Conservation (phyloP, 768 basidiomycete species). For the Lactarius hengduanensis region DNA sequence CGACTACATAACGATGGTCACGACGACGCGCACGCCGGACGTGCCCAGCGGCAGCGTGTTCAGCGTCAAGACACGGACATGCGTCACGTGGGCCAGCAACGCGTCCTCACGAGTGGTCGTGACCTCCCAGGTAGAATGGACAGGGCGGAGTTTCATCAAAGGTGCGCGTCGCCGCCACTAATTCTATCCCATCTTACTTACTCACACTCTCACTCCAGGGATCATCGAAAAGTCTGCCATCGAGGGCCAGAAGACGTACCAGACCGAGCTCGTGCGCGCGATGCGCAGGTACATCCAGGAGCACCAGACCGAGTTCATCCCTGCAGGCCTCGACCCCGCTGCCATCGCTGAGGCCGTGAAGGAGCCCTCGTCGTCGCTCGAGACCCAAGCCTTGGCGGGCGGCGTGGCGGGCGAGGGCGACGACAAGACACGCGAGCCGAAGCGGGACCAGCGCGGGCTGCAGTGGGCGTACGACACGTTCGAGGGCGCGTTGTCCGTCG, state of each 20-base stretch:
- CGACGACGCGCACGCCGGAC: constrained; percentile 90
- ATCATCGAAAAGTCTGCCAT: constrained; percentile 91
- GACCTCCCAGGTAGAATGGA: constrained; percentile 94
- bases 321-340: constrained; percentile 68
- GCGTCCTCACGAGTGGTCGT: constrained; percentile 78
- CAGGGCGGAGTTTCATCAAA: constrained; percentile 94
- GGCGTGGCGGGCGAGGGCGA: constrained; percentile 31
- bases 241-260: constrained; percentile 89
- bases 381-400: constrained; percentile 23
- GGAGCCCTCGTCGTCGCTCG: constrained; percentile 32
- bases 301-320: constrained; percentile 87
- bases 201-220: constrained; percentile 46
- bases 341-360: constrained; percentile 49
- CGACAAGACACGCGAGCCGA: constrained; percentile 61
- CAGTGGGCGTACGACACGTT: constrained; percentile 91
- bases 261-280: constrained; percentile 74
- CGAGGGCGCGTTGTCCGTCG: constrained; percentile 72
- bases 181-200: background rate
- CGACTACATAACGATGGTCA: constrained; percentile 75
- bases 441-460: constrained; percentile 67
- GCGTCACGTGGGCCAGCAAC: constrained; percentile 89
- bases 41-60: constrained; percentile 94
- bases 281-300: constrained; percentile 89
- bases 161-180: constrained; percentile 45
- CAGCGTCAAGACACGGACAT: constrained; percentile 90